Conservation (phyloP, 176 grass and related monocot genomes). For the Pharus latifolius region DNA sequence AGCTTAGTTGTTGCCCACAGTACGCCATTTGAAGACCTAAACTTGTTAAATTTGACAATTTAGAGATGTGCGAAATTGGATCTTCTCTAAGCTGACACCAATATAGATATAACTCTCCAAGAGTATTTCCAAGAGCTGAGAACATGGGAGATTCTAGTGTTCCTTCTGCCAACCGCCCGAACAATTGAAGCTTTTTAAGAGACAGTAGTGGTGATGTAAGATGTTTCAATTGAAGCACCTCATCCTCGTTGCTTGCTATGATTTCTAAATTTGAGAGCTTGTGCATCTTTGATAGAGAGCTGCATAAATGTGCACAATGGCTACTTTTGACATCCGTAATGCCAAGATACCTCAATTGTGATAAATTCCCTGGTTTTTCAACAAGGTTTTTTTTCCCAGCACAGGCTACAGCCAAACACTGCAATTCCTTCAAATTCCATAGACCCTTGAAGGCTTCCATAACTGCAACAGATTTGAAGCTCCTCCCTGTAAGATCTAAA, state of each 20-base stretch:
- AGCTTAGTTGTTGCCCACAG: conserved; percentile 8
- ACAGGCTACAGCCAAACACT: conserved; percentile 1
- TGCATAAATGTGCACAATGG: conserved; percentile 24
- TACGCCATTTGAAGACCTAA: conserved; percentile 23
- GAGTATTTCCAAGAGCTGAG: neutral
- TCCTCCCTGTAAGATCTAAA: neutral
- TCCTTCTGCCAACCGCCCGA: conserved; percentile 11
- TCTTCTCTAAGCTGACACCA: conserved; percentile 26
- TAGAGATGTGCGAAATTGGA: conserved; percentile 14
- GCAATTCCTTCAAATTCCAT: conserved; percentile 31
- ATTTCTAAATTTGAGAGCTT: conserved; percentile 21
- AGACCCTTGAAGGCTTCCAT: conserved; percentile 18
- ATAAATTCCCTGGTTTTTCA: conserved; percentile 20
- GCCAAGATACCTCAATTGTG: conserved; percentile 23
- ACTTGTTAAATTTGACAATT: conserved; percentile 17
- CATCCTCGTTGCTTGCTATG: conserved; percentile 22
- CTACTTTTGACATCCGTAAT: conserved; percentile 21
- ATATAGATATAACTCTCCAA: neutral
- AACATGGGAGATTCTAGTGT: conserved; percentile 32
- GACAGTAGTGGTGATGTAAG: conserved; percentile 11
- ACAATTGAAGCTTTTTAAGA: conserved; percentile 22
- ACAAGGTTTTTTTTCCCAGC: conserved; percentile 27
- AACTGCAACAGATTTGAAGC: neutral
- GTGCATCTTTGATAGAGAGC: conserved; percentile 34
- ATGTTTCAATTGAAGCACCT: conserved; percentile 26